Evolutionary conservation across 345 rosid species (phyloP), one percentile per base, ranked within the genome.

Genomic region (Chamaenerion angustifolium): DNA sequence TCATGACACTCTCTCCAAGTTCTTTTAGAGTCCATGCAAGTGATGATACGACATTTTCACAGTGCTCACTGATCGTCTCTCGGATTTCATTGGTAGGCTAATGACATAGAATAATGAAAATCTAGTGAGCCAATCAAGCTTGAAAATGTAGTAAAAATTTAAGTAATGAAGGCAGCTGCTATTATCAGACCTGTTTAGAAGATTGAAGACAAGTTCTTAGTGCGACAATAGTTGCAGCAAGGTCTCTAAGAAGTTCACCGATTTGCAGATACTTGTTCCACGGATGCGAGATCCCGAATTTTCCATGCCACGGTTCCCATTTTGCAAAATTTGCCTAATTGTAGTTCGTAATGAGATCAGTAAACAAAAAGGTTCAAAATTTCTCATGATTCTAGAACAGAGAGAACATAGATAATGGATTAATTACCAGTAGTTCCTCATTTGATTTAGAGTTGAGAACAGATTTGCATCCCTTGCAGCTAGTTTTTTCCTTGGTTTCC

Each of bases 221-320:
- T 42, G 80, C 73, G 52, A 74, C 55, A 13, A 70, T 67, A 51
- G 46, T 57, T 46, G 64, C 56, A 10, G 83, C 75, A 23, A 72
- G 40, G 42, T 69, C 80, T 42, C 85, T 60, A 25, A 92, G 82
- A 57, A 65, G 57, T 42, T 80, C 88, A 56, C 78, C 89, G 16
- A 82, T 69, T 46, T 67, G 40, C 14, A 76, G 67, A 58, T 84
- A 92, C 52, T 78, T 80, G 23, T 59, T 51, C 98, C 95, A 92
- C 11, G 96, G 95, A 49, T 87, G 76, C 51, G 69, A 71, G 15
- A 80, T 67, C 31, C 96, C 87, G 56, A 84, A 92, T 41, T 71
- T 72, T 2, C 96, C 88, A 44, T 92, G 96, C 76, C 90, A 79
- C 6, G 95, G 98, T 68, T 92, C 98, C 98, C 98, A 92, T 74